Evolutionary conservation across 2,329 filamentous ascomycete genomes (phyloP), one percentile per base, ranked within the genome.

Genomic region (Penicillium sp.): DNA sequence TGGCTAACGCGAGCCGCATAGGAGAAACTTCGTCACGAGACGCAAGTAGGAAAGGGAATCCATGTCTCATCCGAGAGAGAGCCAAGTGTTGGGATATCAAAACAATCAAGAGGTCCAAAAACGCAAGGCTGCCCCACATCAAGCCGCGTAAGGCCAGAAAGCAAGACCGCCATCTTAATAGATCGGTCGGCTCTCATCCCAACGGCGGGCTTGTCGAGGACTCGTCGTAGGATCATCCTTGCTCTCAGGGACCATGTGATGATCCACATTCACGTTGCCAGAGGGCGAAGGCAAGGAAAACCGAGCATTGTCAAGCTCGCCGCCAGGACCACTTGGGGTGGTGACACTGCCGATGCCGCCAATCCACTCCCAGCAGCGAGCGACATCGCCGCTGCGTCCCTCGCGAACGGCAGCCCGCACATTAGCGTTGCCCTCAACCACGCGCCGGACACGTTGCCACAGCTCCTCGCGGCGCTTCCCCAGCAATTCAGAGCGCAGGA

Each of bases 361-460:
- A 65, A 88, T 84, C 87, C 87, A 89, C 69, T 89, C 87, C 87
- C 87, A 90, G 56, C 86, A 83, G 50, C 86, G 81, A 50, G 85
- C 83, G 53, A 88, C 83, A 76, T 83, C 74, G 65, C 84, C 78
- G 34, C 77, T 79, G 76, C 82, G 80, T 66, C 77, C 77, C 71
- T 86, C 86, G 77, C 84, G 90, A 79, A 81, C 92, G 79, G 84
- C 93, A 77, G 78, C 91, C 43, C 95, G 85, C 15, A 99, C 90
- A 71, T 99, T 99, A 61, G 91, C 90, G 75, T 99, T 99, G 75
- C 88, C 88, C 77, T 99, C 95, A 0, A 99, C 93, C 54, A 98
- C 89, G 54, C 83, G 86, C 66, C 87, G 85, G 20, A 99, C 95
- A 52, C 87, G 86, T 64, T 87, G 84, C 95, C 96, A 99, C 53